phyloP scores from a whole-genome alignment of 2,329 filamentous ascomycete genomes.

The Diaporthe longicolla region DNA sequence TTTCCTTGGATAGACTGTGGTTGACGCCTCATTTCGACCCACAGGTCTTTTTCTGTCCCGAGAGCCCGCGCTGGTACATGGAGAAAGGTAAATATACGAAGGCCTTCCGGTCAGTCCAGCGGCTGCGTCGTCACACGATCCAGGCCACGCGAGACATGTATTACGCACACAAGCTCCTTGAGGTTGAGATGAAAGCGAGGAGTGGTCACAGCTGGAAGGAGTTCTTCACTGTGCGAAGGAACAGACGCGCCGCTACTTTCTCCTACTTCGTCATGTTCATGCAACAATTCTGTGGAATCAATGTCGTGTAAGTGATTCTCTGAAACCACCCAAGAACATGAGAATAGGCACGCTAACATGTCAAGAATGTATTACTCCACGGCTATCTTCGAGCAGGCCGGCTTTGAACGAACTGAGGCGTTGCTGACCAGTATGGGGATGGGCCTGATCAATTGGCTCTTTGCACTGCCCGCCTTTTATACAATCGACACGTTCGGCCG shows the following conservation, averaged over 20 bases:
- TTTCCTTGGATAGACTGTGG: background rate
- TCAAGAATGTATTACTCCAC: constrained; percentile 19
- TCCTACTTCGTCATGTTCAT: constrained; percentile 57
- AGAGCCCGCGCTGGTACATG: constrained; percentile 69
- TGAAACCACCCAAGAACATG: too few relatives aligned
- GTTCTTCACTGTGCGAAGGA: constrained; percentile 55
- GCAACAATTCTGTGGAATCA: constrained; percentile 53
- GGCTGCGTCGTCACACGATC: constrained; percentile 61
- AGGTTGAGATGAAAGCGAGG: constrained; percentile 49
- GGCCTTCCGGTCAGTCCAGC: constrained; percentile 60
- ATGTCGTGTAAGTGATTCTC: background rate
- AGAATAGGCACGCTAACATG: background rate
- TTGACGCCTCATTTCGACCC: background rate
- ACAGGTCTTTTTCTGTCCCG: constrained; percentile 62
- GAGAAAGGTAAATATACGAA: constrained; percentile 61
- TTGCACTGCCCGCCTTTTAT: constrained; percentile 75
- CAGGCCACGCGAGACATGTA: constrained; percentile 67
- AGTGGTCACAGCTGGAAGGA: constrained; percentile 52
- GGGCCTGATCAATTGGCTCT: constrained; percentile 72
- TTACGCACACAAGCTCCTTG: constrained; percentile 59
- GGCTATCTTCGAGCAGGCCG: background rate
- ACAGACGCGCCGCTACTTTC: constrained; percentile 54
- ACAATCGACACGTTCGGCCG: constrained; percentile 76
- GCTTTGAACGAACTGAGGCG: constrained; percentile 7
- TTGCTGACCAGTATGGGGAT: constrained; percentile 17